Percentiles rank a stretch among this genome's conserved stretches.
Conservation (phyloP, 306 rosid genomes). For the Luffa acutangula region DNA sequence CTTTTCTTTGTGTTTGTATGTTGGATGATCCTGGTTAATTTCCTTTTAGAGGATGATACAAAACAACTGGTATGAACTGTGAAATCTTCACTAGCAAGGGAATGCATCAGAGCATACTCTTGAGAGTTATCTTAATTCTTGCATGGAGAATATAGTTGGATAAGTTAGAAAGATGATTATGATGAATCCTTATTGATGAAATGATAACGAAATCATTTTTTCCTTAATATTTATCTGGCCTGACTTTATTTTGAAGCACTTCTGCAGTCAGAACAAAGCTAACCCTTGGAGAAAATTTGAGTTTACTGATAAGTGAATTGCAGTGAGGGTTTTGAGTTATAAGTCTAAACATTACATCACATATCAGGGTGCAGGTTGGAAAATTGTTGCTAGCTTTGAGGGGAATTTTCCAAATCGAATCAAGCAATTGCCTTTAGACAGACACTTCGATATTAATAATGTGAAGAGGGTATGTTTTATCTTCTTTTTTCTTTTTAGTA, state of each 20-base stretch:
- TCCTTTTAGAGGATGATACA: not conserved
- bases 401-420: conserved; percentile 93
- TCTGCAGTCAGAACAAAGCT: not conserved
- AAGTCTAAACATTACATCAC: not conserved
- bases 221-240: not conserved
- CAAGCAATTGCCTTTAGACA: conserved; percentile 86
- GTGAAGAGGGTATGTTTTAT: conserved; percentile 74
- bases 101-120: not conserved
- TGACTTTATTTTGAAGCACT: not conserved
- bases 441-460: conserved; percentile 92
- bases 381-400: conserved; percentile 93
- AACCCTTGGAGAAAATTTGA: not conserved
- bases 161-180: not conserved
- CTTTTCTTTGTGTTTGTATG: not conserved
- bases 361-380: conserved; percentile 97
- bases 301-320: not conserved
- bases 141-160: not conserved
- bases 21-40: not conserved
- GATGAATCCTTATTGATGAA: not conserved
- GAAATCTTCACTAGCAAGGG: not conserved
- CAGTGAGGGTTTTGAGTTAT: not conserved
- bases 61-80: not conserved
- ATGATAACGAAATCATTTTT: not conserved
- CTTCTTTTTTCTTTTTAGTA: not conserved
- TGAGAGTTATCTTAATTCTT: not conserved